Evolutionary conservation across 1,139 yeast genomes (phyloP).

Genomic region (Blastobotrys raffinosifermentans): DNA sequence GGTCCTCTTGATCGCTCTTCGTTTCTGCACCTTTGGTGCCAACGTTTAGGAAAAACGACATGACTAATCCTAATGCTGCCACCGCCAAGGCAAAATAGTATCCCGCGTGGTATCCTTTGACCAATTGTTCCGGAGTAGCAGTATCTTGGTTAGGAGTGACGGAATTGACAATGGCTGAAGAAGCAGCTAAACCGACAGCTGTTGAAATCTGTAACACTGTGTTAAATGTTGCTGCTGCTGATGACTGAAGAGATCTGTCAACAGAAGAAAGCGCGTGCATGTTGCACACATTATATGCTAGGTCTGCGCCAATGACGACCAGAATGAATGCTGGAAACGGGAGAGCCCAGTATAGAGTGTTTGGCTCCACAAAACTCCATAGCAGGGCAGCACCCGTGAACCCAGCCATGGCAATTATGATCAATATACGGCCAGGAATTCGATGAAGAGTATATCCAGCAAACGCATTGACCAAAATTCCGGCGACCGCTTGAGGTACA

Average conservation of each 20-base stretch:
- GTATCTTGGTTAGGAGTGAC: conserved; percentile 31
- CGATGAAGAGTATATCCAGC: conserved; percentile 41
- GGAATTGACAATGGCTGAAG: conserved; percentile 35
- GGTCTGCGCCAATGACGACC: conserved; percentile 42
- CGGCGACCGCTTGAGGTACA: conserved; percentile 37
- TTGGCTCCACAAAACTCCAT: conserved; percentile 37
- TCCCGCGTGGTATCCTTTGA: conserved; percentile 36
- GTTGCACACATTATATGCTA: conserved; percentile 40
- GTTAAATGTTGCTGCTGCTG: conserved; percentile 44
- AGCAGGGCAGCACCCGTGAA: conserved; percentile 34
- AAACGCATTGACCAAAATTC: conserved; percentile 36
- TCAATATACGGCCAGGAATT: conserved; percentile 37
- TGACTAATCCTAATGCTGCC: conserved; percentile 30
- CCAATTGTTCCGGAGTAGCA: conserved; percentile 24
- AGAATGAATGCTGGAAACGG: conserved; percentile 39
- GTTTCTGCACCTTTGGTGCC: conserved; percentile 37
- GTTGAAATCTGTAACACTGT: conserved; percentile 38
- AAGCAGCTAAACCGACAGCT: conserved; percentile 39
- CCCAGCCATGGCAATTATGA: conserved; percentile 33
- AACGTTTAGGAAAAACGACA: conserved; percentile 34
- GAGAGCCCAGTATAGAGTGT: conserved; percentile 38
- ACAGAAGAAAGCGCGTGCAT: conserved; percentile 39
- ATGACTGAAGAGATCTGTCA: conserved; percentile 34
- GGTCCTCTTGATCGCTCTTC: too few relatives aligned
- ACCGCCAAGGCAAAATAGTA: conserved; percentile 39